Evolutionary conservation across 306 rosid species (phyloP), one percentile per base, ranked within the genome.

Genomic region (Mucuna pruriens): DNA sequence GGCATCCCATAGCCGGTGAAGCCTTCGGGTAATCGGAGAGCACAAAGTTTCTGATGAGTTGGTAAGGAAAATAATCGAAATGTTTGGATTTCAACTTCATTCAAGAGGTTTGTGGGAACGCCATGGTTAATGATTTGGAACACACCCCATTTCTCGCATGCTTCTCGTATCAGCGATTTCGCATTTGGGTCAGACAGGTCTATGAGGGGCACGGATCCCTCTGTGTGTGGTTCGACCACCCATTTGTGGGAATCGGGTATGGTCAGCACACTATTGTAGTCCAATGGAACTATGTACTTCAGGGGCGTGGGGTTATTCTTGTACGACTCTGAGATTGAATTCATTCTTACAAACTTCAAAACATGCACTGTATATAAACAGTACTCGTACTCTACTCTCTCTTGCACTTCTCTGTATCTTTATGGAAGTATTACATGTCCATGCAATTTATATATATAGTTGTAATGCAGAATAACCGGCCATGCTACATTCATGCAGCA

Each of bases 121-220:
- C 87, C 91, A 26, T 90, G 92, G 75, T 86, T 84, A 68, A 69
- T 85, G 63, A 85, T 80, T 22, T 83, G 90, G 49, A 90, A 86
- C 7, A 55, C 78, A 7, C 92, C 90, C 90, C 88, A 87, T 25
- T 69, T 22, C 73, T 85, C 80, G 8, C 82, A 88, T 1, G 90
- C 92, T 0, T 13, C 26, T 26, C 80, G 16, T 0, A 90, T 34
- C 9, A 64, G 87, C 10, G 71, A 31, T 4, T 55, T 23, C 5
- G 84, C 90, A 16, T 64, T 80, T 1, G 88, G 74, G 52, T 83
- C 81, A 0, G 22, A 6, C 3, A 90, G 82, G 75, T 90, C 78
- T 6, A 88, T 65, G 38, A 75, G 12, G 7, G 94, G 92, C 0
- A 83, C 31, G 6, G 80, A 31, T 36, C 63, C 76, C 31, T 1